Conservation (phyloP, 2,329 filamentous ascomycete species). For the Colletotrichum sp. region DNA sequence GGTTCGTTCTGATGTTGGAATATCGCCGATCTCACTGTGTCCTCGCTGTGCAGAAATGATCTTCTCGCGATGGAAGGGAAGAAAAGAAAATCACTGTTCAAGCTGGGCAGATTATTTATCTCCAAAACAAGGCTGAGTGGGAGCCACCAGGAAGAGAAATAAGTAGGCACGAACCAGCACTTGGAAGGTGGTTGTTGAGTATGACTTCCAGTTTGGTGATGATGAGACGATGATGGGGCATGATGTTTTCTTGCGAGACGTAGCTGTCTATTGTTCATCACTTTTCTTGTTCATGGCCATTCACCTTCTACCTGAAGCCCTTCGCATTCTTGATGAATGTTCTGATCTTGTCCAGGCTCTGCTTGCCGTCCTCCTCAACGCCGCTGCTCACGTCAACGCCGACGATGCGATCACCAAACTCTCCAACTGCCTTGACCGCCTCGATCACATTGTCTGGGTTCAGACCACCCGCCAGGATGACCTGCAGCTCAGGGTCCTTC, state of each 20-base stretch:
- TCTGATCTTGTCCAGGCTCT: slow-evolving; percentile 81
- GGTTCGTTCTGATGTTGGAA: neutral
- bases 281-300: neutral
- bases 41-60: neutral
- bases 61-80: neutral
- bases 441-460: slow-evolving; percentile 78
- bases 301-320: slow-evolving; percentile 48
- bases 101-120: neutral
- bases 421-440: slow-evolving; percentile 67
- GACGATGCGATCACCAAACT: slow-evolving; percentile 64
- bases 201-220: neutral
- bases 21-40: neutral
- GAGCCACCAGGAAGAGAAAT: neutral
- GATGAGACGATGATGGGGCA: neutral
- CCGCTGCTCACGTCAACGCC: slow-evolving; percentile 95
- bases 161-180: neutral
- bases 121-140: neutral
- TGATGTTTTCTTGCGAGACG: neutral
- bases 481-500: slow-evolving; percentile 71
- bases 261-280: neutral
- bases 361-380: slow-evolving; percentile 82
- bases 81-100: neutral
- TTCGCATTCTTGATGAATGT: slow-evolving; percentile 82
- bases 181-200: neutral
- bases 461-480: slow-evolving; percentile 87